Evolutionary conservation across 2,329 filamentous ascomycete species (phyloP).

Genomic region (Periglandula ipomoeae): DNA sequence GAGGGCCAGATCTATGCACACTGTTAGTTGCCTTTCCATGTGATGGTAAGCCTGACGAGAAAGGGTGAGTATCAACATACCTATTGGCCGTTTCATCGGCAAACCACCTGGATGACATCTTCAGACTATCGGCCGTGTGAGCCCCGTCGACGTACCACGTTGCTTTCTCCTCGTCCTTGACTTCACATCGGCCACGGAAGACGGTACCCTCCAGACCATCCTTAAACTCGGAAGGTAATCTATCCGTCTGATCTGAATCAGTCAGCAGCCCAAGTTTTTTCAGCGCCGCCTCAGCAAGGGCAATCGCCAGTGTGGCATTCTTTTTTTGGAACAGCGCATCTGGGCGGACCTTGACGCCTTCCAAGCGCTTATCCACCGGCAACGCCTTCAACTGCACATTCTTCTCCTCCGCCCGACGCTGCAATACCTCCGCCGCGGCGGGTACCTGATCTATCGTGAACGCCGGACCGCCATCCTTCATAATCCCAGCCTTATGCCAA

Average conservation of each 20-base stretch:
- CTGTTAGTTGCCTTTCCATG: neutral
- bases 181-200: slow-evolving; percentile 71
- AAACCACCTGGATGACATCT: slow-evolving; percentile 77
- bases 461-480: slow-evolving; percentile 49
- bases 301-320: slow-evolving; percentile 46
- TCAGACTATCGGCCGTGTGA: slow-evolving; percentile 84
- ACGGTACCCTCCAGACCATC: slow-evolving; percentile 65
- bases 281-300: slow-evolving; percentile 41
- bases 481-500: slow-evolving; percentile 67
- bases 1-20: slow-evolving; percentile 25
- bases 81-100: slow-evolving; percentile 35
- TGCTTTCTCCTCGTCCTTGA: slow-evolving; percentile 44
- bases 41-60: neutral
- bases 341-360: slow-evolving; percentile 38
- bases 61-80: slow-evolving; percentile 18
- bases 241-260: slow-evolving; percentile 7
- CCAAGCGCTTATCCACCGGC: slow-evolving; percentile 35
- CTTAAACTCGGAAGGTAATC: slow-evolving; percentile 55
- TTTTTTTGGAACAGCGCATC: slow-evolving; percentile 48
- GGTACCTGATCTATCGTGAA: slow-evolving; percentile 48
- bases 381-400: slow-evolving; percentile 37
- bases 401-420: slow-evolving; percentile 43
- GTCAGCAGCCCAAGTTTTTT: slow-evolving; percentile 31
- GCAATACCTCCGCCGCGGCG: slow-evolving; percentile 35
- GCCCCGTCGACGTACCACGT: slow-evolving; percentile 89